phyloP scores from a whole-genome alignment of 768 basidiomycete species.

The Nidularia sp. region DNA sequence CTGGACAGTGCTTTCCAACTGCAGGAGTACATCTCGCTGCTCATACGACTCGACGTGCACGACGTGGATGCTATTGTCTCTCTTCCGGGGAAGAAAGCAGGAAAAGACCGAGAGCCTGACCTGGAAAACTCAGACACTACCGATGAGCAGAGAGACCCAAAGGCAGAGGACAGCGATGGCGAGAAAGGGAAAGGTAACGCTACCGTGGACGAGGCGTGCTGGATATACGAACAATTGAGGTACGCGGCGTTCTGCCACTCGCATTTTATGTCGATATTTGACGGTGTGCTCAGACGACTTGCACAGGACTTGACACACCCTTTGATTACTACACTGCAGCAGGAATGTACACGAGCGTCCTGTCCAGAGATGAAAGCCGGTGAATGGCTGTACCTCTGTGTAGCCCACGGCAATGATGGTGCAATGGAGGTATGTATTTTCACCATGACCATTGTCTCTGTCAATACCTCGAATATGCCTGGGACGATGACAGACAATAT shows the following conservation, averaged over 20 bases:
- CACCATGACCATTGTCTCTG: neutral
- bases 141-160: conserved; percentile 20
- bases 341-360: conserved; percentile 78
- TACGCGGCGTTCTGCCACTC: conserved; percentile 10
- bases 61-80: conserved; percentile 81
- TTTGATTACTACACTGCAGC: conserved; percentile 78
- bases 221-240: conserved; percentile 70
- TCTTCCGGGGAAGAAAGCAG: conserved; percentile 50
- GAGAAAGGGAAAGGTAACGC: conserved; percentile 40
- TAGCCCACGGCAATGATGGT: conserved; percentile 87
- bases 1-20: conserved; percentile 92
- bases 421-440: conserved; percentile 68
- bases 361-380: conserved; percentile 99
- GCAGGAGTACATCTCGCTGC: conserved; percentile 89
- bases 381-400: conserved; percentile 95
- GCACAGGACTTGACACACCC: conserved; percentile 87
- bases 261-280: too few species aligned
- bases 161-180: conserved; percentile 32
- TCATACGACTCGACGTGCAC: conserved; percentile 83
- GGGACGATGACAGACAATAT: too few species aligned
- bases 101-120: conserved; percentile 13
- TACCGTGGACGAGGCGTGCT: conserved; percentile 76
- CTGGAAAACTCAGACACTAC: conserved; percentile 4
- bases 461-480: too few species aligned
- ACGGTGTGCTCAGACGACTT: conserved; percentile 52